phyloP scores from a whole-genome alignment of 805 yeast genomes.

The Lipomyces yamadae region DNA sequence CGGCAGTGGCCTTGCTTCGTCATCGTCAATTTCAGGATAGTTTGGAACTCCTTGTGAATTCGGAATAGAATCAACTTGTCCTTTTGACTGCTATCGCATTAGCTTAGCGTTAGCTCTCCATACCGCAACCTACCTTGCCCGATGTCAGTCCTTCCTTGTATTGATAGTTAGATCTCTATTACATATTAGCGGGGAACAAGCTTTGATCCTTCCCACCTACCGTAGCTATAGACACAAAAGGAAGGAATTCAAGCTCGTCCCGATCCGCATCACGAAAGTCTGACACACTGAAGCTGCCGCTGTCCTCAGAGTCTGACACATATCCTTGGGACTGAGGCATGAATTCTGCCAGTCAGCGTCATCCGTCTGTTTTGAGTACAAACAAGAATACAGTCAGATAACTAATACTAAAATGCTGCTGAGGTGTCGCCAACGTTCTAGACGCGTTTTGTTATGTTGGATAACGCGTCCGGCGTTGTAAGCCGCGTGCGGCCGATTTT shows the following conservation, averaged over 20 bases:
- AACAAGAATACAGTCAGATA: background rate
- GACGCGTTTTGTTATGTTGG: background rate
- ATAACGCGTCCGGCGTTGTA: background rate
- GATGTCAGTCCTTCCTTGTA: background rate
- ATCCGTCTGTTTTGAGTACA: background rate
- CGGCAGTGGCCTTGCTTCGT: background rate
- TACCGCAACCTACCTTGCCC: background rate
- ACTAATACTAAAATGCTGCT: no score
- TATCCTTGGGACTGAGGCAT: conserved; percentile 32
- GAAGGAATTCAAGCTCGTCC: conserved; percentile 28
- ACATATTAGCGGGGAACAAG: background rate
- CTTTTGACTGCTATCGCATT: background rate
- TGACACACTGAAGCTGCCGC: conserved; percentile 11
- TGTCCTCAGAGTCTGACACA: conserved; percentile 35
- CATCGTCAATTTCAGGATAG: background rate
- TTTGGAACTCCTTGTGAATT: background rate
- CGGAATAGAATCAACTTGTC: background rate
- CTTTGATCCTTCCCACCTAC: background rate
- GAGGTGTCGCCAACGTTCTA: background rate
- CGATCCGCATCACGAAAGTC: conserved; percentile 5
- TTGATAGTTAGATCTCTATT: background rate
- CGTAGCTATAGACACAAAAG: background rate
- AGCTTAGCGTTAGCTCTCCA: background rate
- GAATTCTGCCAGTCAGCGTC: background rate
- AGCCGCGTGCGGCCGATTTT: no score